Conservation (phyloP, 2,329 filamentous ascomycete species). For the Aspergillus transmontanensis region DNA sequence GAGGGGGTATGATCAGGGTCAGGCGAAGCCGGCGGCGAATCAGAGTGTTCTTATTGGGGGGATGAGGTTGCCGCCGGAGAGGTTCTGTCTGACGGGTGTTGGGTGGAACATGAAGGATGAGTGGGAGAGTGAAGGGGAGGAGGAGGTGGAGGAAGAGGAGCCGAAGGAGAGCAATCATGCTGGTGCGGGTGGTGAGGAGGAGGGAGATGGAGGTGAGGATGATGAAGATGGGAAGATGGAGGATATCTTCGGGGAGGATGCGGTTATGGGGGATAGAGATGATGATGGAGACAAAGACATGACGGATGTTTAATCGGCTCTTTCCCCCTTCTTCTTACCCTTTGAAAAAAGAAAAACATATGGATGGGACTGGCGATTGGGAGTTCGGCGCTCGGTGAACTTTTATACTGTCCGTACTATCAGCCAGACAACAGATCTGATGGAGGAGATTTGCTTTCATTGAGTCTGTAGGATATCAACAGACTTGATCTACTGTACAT, state of each 20-base stretch:
- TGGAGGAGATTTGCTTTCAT: constrained; percentile 6
- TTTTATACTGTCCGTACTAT: neutral
- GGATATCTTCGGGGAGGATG: constrained; percentile 50
- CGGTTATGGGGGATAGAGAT: constrained; percentile 40
- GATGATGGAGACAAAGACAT: constrained; percentile 44
- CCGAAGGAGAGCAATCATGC: constrained; percentile 24
- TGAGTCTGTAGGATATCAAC: neutral
- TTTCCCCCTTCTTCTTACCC: constrained; percentile 4
- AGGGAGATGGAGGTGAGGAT: constrained; percentile 37
- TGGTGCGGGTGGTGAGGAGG: constrained; percentile 35
- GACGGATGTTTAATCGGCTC: constrained; percentile 41
- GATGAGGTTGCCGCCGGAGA: constrained; percentile 62
- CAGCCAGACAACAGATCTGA: neutral
- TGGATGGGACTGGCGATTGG: constrained; percentile 4
- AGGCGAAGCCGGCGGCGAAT: constrained; percentile 25
- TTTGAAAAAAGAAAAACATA: neutral
- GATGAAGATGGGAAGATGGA: constrained; percentile 52
- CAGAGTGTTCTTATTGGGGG: constrained; percentile 51
- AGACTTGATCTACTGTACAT: constrained; percentile 15
- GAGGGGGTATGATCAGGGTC: constrained; percentile 45
- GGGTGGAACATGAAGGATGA: constrained; percentile 61
- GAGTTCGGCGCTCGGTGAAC: constrained; percentile 9
- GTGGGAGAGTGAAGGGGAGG: constrained; percentile 59
- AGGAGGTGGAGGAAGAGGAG: constrained; percentile 35
- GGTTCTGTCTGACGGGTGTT: constrained; percentile 61